These are phyloP conservation scores for Mycena crocata DNA, from an alignment of 768 basidiomycete genomes.

Conservation along the genomic window DNA sequence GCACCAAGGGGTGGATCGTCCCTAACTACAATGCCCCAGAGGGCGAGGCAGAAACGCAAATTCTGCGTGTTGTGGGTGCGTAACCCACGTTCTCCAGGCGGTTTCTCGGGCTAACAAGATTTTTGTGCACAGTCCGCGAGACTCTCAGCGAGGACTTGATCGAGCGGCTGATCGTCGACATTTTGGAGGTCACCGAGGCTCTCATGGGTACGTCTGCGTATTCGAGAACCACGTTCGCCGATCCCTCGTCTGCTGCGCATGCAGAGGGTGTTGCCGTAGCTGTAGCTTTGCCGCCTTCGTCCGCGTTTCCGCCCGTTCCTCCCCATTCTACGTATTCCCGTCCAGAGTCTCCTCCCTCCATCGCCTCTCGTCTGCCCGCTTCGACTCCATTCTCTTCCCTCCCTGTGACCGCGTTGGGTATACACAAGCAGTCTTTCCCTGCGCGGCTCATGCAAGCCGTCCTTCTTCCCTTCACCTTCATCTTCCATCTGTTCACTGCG, in stretches of 20 bases:
- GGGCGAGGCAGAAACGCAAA: constrained; percentile 63
- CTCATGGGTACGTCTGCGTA: constrained; percentile 53
- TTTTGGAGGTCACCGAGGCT: constrained; percentile 59
- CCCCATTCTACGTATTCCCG: constrained; percentile 22
- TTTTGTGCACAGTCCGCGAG: constrained; percentile 57
- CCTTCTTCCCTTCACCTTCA: constrained; percentile 26
- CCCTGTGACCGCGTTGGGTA: constrained; percentile 11
- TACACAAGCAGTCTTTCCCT: constrained; percentile 5
- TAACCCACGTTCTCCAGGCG: constrained; percentile 23
- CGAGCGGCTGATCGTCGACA: constrained; percentile 63
- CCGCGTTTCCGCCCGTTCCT: constrained; percentile 15
- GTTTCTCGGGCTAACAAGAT: constrained; percentile 41
- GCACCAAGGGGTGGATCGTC: constrained; percentile 62
- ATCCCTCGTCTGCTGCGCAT: constrained; percentile 9
- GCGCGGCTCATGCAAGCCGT: constrained; percentile 20
- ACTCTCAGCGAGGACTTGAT: constrained; percentile 64
- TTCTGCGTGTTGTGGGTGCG: constrained; percentile 68
- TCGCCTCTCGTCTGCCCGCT: not conserved
- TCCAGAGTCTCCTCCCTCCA: not conserved
- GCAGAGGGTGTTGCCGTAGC: constrained; percentile 2
- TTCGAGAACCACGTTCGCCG: constrained; percentile 25
- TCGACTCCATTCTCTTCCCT: not conserved
- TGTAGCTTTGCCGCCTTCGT: constrained; percentile 19
- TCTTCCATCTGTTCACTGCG: constrained; percentile 24
- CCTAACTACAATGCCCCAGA: constrained; percentile 69